Evolutionary conservation across 2,329 filamentous ascomycete species (phyloP), one percentile per base, ranked within the genome.

Genomic region (Pseudonectria foliicola): DNA sequence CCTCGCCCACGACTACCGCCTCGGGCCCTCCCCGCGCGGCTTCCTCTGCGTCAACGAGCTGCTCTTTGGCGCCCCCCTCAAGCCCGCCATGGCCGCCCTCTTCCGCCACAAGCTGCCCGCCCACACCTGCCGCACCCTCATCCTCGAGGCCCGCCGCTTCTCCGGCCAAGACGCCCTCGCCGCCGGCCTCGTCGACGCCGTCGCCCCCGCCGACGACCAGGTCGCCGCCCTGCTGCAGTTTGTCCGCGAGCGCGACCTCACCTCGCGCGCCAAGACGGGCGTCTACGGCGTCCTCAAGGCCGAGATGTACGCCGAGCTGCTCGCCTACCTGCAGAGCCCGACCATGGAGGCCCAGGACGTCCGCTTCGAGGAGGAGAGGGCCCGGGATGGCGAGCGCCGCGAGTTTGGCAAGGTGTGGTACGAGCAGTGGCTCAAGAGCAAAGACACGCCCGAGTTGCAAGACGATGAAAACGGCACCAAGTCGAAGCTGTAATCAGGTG

Each of bases 1-100:
- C 39, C 85, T 87, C 74, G 77, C 83, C 61, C 84, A 89, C 61
- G 85, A 90, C 63, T 92, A 92, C 64, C 76, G 86, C 18, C 70
- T 92, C 46, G 83, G 85, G 65, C 82, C 82, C 53, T 73, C 80
- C 1, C 53, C 68, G 2, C 68, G 73, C 13, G 86, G 85, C n/a
- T 89, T 77, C 60, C 59, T 85, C 26, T 90, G 85, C 60, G 64
- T 92, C 46, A 90, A 90, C 59, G 85, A 92, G 63, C 68, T 92
- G 11, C 79, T 88, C 46, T 82, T 92, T 42, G 85, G 85, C 33
- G 80, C 81, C 2, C 75, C 81, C n/a, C 71, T 92, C 25, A 74
- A 79, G 45, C 71, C 84, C 3, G 70, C 83, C 39, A 88, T 93
- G 83, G 74, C 73, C 35, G 67, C 70, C 31, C 75, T 92, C 44